phyloP scores from a whole-genome alignment of 2,329 filamentous ascomycete species.

The Corynespora cassiicola region DNA sequence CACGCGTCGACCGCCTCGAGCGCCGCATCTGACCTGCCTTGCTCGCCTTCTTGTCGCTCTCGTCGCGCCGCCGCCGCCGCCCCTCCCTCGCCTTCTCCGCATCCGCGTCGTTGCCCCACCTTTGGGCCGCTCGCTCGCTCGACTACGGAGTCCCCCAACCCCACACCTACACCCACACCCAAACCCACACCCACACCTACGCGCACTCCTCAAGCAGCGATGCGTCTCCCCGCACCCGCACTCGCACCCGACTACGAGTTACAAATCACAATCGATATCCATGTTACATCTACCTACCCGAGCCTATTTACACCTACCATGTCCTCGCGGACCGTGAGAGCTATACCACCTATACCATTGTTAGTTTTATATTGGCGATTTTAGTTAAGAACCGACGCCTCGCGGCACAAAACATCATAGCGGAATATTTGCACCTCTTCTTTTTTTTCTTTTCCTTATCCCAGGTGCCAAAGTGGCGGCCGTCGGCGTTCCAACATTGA shows the following conservation, averaged over 20 bases:
- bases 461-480: constrained; percentile 41
- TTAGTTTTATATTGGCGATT: no score
- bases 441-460: no score
- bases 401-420: constrained; percentile 35
- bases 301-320: constrained; percentile 27
- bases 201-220: constrained; percentile 24
- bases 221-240: no score
- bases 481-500: constrained; percentile 34
- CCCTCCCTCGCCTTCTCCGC: constrained; percentile 1
- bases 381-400: constrained; percentile 41
- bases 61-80: not conserved
- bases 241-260: no score
- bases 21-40: constrained; percentile 40
- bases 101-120: not conserved
- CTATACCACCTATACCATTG: constrained; percentile 20
- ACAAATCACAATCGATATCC: constrained; percentile 22
- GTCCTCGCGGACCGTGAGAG: constrained; percentile 37
- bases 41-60: no score
- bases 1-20: constrained; percentile 82
- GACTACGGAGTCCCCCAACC: constrained; percentile 3
- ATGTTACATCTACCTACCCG: constrained; percentile 19
- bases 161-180: constrained; percentile 4
- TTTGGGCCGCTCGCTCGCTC: not conserved
- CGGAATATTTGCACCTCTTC: constrained; percentile 21
- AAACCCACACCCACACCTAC: constrained; percentile 2